Evolutionary conservation across 2,329 filamentous ascomycete species (phyloP).

Genomic region (Ascosphaera acerosa): DNA sequence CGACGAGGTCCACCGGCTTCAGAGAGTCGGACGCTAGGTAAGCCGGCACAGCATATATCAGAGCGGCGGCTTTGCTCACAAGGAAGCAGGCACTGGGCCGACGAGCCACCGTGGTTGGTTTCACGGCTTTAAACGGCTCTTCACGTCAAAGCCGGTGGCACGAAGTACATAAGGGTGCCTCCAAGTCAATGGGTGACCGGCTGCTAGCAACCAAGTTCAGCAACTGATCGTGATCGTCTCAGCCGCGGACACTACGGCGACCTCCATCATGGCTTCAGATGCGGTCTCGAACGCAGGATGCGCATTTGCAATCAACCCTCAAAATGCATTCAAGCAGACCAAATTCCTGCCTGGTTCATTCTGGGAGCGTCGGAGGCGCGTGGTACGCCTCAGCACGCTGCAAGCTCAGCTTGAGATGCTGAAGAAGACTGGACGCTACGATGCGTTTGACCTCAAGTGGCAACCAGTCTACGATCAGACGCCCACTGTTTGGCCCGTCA

Average conservation of each 20-base stretch:
- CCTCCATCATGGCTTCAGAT: no score
- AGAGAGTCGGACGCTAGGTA: no score
- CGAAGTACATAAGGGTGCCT: constrained; percentile 9
- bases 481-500: constrained; percentile 28
- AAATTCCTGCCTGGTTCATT: constrained; percentile 12
- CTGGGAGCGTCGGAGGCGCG: constrained; percentile 16
- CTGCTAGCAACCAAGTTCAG: no score
- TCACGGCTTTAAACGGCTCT: no score
- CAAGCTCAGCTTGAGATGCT: constrained; percentile 28
- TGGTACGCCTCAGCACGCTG: constrained; percentile 21
- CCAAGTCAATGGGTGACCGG: constrained; percentile 7
- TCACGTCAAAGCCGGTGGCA: constrained; percentile 14
- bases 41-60: no score
- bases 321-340: constrained; percentile 16
- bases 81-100: no score
- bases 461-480: constrained; percentile 27
- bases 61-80: no score
- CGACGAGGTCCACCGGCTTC: no score
- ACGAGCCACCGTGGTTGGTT: no score
- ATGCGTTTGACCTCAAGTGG: constrained; percentile 33
- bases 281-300: no score
- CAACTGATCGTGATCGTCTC: no score
- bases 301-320: constrained; percentile 17
- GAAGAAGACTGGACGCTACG: constrained; percentile 29
- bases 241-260: no score